Evolutionary conservation across 805 yeast genomes (phyloP).

Genomic region (Myxozyma neotropica): DNA sequence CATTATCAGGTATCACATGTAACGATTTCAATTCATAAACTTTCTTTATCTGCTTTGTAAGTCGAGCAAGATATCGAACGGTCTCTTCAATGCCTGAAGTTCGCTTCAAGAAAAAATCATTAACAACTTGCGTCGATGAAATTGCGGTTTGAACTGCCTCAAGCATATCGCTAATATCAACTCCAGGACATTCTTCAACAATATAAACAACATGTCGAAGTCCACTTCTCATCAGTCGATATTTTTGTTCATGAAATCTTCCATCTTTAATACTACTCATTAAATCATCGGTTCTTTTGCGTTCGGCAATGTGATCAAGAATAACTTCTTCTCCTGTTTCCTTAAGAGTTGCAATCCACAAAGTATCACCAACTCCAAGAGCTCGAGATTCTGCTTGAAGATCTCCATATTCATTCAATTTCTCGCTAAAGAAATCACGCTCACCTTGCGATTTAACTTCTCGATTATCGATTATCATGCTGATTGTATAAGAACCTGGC

Average conservation of each 20-base stretch:
- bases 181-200: conserved; percentile 69
- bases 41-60: conserved; percentile 51
- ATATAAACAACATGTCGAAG: conserved; percentile 70
- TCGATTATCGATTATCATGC: conserved; percentile 73
- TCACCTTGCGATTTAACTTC: conserved; percentile 73
- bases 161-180: conserved; percentile 43
- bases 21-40: conserved; percentile 46
- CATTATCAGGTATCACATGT: conserved; percentile 47
- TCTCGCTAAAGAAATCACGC: conserved; percentile 66
- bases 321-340: conserved; percentile 63
- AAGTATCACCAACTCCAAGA: conserved; percentile 80
- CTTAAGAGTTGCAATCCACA: conserved; percentile 81
- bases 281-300: conserved; percentile 87
- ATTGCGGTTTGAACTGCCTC: conserved; percentile 78
- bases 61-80: conserved; percentile 55
- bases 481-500: conserved; percentile 58
- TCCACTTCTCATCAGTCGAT: conserved; percentile 69
- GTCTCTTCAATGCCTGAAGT: conserved; percentile 78
- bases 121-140: conserved; percentile 65
- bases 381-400: conserved; percentile 57
- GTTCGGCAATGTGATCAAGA: conserved; percentile 80
- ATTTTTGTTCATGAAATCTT: conserved; percentile 83
- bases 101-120: conserved; percentile 66
- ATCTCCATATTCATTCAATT: conserved; percentile 52
- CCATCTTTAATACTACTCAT: conserved; percentile 83